Evolutionary conservation across 192 early-diverging fungal genomes (phyloP), one percentile per base, ranked within the genome.

Genomic region (Linnemannia zychae): DNA sequence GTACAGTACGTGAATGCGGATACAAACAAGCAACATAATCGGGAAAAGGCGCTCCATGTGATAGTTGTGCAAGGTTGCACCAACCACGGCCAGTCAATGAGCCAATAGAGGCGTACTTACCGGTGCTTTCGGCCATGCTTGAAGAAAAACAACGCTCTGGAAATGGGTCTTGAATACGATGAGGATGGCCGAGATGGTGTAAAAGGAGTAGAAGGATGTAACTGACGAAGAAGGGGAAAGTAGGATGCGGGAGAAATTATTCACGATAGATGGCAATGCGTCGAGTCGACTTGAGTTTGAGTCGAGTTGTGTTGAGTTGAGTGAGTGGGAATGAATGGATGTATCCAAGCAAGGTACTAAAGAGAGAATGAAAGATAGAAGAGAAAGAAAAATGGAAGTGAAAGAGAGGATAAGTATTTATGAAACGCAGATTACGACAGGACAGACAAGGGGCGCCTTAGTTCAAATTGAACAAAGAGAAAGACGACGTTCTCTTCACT

Each of bases 91-190:
- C n/a, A n/a, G 40, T 9, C 9, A 44, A 44, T 44, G 40, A 33
- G 28, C 57, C 57, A 63, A 31, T 12, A 63, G 24, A 4, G 40
- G 40, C 3, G 57, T 65, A 2, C 6, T 67, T 79, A 79, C 77
- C 71, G 49, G 69, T 79, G 60, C 77, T 79, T 60, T 79, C 77
- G 44, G 77, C 77, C 77, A 79, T 79, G 44, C 52, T 79, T 70
- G 9, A 33, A 28, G n/a, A 71, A 33, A 28, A 18, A 71, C 40
- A 44, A 28, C 20, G 70, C 28, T 44, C 16, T 36, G 40, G 37
- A n/a, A n/a, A n/a, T n/a, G 0, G 13, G 46, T 47, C 46, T 40
- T 49, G 37, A 49, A 18, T 71, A 40, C 11, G 4, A 24, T 40
- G 16, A 46, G 46, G 70, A 9, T 15, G 48, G 44, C 44, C 1